phyloP scores from a whole-genome alignment of 805 yeast species.

The Starmerella davenportii region DNA sequence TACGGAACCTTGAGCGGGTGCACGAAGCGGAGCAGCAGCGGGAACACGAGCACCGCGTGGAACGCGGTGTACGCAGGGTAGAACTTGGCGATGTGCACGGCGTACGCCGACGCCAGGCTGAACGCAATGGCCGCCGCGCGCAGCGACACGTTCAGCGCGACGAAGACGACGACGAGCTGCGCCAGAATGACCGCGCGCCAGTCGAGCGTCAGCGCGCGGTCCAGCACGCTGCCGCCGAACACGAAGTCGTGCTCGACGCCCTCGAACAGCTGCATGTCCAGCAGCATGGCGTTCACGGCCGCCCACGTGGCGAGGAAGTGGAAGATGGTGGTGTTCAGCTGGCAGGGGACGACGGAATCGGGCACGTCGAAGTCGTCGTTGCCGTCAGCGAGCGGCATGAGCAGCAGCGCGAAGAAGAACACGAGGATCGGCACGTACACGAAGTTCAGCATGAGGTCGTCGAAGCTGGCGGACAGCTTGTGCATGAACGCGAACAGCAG shows the following conservation, averaged over 20 bases:
- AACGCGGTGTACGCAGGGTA: neutral
- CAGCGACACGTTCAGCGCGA: neutral
- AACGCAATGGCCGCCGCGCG: neutral
- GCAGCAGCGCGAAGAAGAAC: conserved; percentile 1
- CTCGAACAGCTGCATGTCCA: neutral
- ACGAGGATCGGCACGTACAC: conserved; percentile 7
- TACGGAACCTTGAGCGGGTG: neutral
- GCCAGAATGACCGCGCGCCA: neutral
- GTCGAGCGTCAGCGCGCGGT: too few species aligned
- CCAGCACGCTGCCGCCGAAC: too few species aligned
- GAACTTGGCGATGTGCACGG: neutral
- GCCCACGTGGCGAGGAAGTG: neutral
- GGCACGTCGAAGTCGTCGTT: neutral
- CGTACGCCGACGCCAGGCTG: neutral
- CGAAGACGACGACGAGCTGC: neutral
- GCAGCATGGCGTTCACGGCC: neutral
- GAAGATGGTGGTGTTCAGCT: neutral
- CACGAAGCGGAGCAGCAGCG: neutral
- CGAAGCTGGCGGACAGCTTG: neutral
- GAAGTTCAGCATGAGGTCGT: conserved; percentile 4
- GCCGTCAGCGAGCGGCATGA: conserved; percentile 5
- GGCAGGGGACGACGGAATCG: neutral
- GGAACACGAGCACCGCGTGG: neutral
- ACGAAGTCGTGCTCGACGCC: too few species aligned
- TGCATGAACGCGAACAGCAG: conserved; percentile 2